These are phyloP conservation scores for Nitzschia putrida DNA, from an alignment of 108 stramenopile genomes.

Conservation along the genomic window DNA sequence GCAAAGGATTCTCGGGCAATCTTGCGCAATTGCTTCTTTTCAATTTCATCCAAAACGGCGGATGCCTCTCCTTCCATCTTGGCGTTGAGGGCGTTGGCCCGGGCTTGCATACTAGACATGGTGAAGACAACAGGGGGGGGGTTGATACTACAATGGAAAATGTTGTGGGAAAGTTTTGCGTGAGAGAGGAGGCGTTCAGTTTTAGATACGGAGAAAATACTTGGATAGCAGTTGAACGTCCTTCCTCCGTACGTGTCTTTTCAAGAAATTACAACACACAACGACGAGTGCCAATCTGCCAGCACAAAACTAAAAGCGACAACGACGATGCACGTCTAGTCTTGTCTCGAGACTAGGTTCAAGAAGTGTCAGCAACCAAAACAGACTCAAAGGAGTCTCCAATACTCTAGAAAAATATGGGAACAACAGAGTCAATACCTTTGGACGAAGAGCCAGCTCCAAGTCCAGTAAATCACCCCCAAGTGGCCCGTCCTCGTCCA, in stretches of 20 bases:
- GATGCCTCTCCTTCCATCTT: conserved; percentile 70
- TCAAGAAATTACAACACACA: background rate
- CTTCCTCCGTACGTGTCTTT: background rate
- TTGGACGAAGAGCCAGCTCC: conserved; percentile 18
- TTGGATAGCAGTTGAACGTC: background rate
- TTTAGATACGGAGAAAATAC: too few species aligned
- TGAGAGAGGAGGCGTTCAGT: too few species aligned
- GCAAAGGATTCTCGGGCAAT: conserved; percentile 66
- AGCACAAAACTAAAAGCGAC: too few species aligned
- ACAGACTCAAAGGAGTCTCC: background rate
- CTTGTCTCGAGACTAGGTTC: too few species aligned
- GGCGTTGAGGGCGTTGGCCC: conserved; percentile 67
- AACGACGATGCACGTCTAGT: too few species aligned
- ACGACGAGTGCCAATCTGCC: background rate
- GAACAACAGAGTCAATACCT: conserved; percentile 42
- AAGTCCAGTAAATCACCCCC: background rate
- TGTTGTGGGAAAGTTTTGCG: background rate
- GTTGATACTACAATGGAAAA: background rate
- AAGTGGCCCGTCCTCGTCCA: background rate
- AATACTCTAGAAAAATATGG: conserved; percentile 22
- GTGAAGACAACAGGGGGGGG: background rate
- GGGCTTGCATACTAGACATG: conserved; percentile 74
- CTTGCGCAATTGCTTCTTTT: conserved; percentile 55
- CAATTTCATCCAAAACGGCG: conserved; percentile 65
- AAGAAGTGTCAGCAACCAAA: too few species aligned